Conservation (phyloP, 169 alveolate genomes). For the Plasmodium ovale region DNA sequence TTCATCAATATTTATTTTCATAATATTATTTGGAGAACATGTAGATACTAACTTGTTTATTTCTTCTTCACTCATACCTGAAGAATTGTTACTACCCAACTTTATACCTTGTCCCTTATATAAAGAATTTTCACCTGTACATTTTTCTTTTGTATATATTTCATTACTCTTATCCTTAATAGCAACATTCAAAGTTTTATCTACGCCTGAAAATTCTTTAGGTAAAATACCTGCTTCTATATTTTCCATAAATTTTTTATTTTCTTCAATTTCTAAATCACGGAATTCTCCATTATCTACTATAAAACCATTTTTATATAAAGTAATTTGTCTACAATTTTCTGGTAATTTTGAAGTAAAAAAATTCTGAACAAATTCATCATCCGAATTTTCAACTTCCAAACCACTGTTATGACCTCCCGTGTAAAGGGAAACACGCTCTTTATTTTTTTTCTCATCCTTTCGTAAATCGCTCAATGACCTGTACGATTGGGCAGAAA, state of each 20-base stretch:
- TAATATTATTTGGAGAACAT: conserved; percentile 21
- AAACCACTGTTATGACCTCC: conserved; percentile 74
- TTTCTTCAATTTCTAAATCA: conserved; percentile 89
- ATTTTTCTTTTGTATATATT: conserved; percentile 66
- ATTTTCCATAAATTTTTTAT: conserved; percentile 91
- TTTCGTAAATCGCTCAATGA: conserved; percentile 64
- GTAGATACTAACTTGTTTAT: conserved; percentile 35
- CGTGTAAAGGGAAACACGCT: conserved; percentile 57
- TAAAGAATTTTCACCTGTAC: neutral
- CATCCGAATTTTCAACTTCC: conserved; percentile 59
- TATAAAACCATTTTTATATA: conserved; percentile 93
- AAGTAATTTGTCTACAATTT: conserved; percentile 56
- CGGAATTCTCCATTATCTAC: conserved; percentile 94
- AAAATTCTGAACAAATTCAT: conserved; percentile 27
- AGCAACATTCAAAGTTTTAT: conserved; percentile 78
- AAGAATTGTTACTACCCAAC: conserved; percentile 16
- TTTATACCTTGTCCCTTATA: conserved; percentile 68
- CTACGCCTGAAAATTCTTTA: conserved; percentile 88
- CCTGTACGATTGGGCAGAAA: neutral
- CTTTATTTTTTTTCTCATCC: conserved; percentile 66
- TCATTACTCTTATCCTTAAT: conserved; percentile 79
- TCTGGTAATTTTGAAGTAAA: conserved; percentile 45
- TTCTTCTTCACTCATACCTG: conserved; percentile 40
- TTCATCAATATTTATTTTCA: conserved; percentile 32
- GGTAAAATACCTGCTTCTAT: conserved; percentile 95